Percentiles rank a stretch among this genome's conserved stretches.
phyloP scores from a whole-genome alignment of 352 stramenopile genomes.

The Phytophthora macrochlamydospora region DNA sequence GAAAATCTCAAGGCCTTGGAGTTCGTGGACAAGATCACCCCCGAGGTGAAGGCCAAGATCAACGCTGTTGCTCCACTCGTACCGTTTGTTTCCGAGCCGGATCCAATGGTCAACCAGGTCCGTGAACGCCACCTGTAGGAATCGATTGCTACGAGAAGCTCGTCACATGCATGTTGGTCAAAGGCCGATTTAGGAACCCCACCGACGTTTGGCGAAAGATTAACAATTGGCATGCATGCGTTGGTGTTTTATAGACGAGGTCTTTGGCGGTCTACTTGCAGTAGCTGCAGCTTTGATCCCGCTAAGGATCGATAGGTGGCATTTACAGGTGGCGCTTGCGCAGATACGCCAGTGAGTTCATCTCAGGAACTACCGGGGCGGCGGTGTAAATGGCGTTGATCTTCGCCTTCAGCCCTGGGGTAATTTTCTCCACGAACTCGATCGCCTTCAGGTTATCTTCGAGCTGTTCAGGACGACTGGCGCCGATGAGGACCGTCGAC shows the following conservation, averaged over 20 bases:
- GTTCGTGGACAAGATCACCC: slow-evolving; percentile 42
- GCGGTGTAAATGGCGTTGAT: slow-evolving; percentile 7
- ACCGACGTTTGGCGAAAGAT: no score
- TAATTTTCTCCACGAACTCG: slow-evolving; percentile 9
- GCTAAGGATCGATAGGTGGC: slow-evolving; percentile 17
- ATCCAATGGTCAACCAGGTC: not conserved
- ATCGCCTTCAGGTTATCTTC: slow-evolving; percentile 5
- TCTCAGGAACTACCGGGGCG: slow-evolving; percentile 1
- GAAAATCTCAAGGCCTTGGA: not conserved
- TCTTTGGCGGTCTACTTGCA: no score
- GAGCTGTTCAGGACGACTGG: slow-evolving; percentile 5
- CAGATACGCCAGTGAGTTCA: not conserved
- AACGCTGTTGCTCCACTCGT: slow-evolving; percentile 33
- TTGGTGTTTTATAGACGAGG: no score
- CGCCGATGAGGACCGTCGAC: slow-evolving; percentile 6
- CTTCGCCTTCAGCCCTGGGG: slow-evolving; percentile 3
- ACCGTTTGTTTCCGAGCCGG: not conserved
- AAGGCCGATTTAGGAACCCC: no score
- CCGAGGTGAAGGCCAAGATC: slow-evolving; percentile 44
- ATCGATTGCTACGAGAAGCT: not conserved
- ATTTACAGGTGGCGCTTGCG: slow-evolving; percentile 25
- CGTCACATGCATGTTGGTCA: not conserved
- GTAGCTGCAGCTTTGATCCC: no score
- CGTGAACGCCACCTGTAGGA: not conserved
- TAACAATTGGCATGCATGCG: no score